Base-by-base conservation (phyloP, 257 asterid species). In the Penstemon newberryi region DNA sequence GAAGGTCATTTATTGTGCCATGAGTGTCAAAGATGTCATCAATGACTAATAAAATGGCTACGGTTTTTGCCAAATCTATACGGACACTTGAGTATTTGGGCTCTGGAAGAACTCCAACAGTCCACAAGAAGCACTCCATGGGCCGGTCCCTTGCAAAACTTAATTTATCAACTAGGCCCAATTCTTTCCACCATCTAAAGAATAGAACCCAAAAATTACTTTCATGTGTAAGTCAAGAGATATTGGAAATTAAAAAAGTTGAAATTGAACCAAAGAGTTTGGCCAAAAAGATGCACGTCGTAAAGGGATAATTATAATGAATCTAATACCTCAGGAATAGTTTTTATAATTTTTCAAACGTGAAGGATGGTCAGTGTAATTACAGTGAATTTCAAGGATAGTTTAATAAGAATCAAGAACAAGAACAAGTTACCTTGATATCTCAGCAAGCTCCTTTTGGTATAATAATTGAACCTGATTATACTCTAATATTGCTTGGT, bases 171-270 rank as follows among this genome's bases (percentile, higher is more conserved):
- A 64, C 76, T 2, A 80, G 67, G 2, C 82, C 85, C 44, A 80
- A 65, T 41, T 77, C 76, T 58, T 77, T 77, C 82, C 85, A 80
- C 85, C 82, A 80, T 78, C 85, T 80, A 52, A 61, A 11, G 0
- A 44, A 39, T 5, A 69, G 7, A 25, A 57, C 39, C 42, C 13
- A 56, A 18, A 18, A 25, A 33, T 2, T 25, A 36, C n/a, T 33
- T 46, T 46, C 12, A 33, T 15, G 18, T 15, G 18, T 15, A 15
- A 15, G 18, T 15, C 18, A 15, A 15, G 18, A 15, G 18, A 15
- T 15, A 15, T 15, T 15, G 18, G 8, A 4, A 46, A 36, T 19
- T 38, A 36, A 19, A 5, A 36, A 47, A 36, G 9, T 2, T 64
- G 5, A 18, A 63, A n/a, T 25, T 25, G 33, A 25, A 25, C 33